Conservation (phyloP, 106 monocot species). For the Dioscorea alata region DNA sequence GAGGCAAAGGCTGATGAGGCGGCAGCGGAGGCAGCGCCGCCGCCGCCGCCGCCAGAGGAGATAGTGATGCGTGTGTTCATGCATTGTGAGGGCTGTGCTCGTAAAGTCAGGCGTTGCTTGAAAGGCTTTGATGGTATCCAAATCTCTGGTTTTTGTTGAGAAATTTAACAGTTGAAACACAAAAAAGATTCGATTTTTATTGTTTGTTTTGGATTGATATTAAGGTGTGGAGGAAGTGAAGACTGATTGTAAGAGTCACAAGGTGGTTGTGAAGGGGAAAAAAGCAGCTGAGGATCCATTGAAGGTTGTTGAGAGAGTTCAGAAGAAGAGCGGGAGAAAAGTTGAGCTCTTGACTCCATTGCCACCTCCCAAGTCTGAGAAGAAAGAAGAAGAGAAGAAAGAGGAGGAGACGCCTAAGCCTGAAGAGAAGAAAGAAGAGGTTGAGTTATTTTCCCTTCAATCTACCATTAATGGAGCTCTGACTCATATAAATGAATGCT, state of each 20-base stretch:
- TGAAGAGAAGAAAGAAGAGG: slow-evolving; percentile 78
- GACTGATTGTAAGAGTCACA: slow-evolving; percentile 58
- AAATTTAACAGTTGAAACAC: neutral
- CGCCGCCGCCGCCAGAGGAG: slow-evolving; percentile 54
- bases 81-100: slow-evolving; percentile 75
- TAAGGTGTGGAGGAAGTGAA: slow-evolving; percentile 79
- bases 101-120: slow-evolving; percentile 42
- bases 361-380: slow-evolving; percentile 30
- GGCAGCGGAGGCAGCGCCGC: slow-evolving; percentile 12
- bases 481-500: neutral
- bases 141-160: no score
- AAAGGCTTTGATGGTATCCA: slow-evolving; percentile 52
- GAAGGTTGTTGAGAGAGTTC: slow-evolving; percentile 71
- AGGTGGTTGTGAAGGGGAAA: slow-evolving; percentile 80
- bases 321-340: slow-evolving; percentile 78
- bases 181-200: neutral
- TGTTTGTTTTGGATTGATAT: neutral
- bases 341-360: slow-evolving; percentile 66
- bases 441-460: neutral
- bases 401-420: slow-evolving; percentile 44
- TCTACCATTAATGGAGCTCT: neutral
- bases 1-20: neutral
- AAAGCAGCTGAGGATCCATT: slow-evolving; percentile 71
- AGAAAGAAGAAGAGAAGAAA: slow-evolving; percentile 35
- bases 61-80: slow-evolving; percentile 56